A percentile compares a stretch with the other conserved stretches of the same genome.
These are phyloP conservation scores for Ophiocordyceps camponoti-floridani DNA, from an alignment of 2,329 filamentous ascomycete species.

Conservation along the genomic window DNA sequence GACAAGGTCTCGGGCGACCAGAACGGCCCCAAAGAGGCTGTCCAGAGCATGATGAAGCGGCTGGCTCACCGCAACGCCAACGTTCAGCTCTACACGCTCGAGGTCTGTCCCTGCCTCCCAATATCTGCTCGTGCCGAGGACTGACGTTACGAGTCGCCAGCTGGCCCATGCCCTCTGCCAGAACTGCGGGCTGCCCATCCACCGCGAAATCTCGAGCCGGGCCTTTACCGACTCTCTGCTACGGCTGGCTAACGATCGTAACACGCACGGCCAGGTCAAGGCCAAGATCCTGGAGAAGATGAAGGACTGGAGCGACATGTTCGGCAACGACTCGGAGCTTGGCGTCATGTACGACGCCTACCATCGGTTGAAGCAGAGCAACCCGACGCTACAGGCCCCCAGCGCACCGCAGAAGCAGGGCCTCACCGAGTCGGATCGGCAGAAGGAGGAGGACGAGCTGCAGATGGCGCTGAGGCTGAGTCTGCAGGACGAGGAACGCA, in stretches of 20 bases:
- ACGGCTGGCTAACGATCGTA: conserved; percentile 80
- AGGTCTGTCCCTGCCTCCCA: conserved; percentile 29
- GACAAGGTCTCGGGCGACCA: conserved; percentile 36
- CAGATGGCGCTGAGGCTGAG: conserved; percentile 91
- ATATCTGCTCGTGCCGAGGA: background rate
- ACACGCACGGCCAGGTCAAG: conserved; percentile 92
- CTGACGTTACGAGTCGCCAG: conserved; percentile 19
- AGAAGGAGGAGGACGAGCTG: conserved; percentile 92
- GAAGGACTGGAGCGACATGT: conserved; percentile 94
- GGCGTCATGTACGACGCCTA: conserved; percentile 97
- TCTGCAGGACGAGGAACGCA: conserved; percentile 66
- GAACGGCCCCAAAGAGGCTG: conserved; percentile 60
- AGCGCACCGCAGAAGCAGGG: conserved; percentile 87
- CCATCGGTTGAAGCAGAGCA: conserved; percentile 63
- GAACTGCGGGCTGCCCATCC: conserved; percentile 74
- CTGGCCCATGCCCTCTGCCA: conserved; percentile 82
- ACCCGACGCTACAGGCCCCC: conserved; percentile 78
- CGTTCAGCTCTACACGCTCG: conserved; percentile 86
- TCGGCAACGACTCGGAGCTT: conserved; percentile 70
- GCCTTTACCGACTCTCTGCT: conserved; percentile 90
- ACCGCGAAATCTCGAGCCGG: conserved; percentile 76
- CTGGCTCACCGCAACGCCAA: conserved; percentile 89
- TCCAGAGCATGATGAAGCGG: conserved; percentile 79
- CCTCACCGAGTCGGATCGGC: conserved; percentile 75
- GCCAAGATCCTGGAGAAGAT: conserved; percentile 93